Conservation (phyloP, 176 grass and related monocot species). For the Oryza meridionalis region DNA sequence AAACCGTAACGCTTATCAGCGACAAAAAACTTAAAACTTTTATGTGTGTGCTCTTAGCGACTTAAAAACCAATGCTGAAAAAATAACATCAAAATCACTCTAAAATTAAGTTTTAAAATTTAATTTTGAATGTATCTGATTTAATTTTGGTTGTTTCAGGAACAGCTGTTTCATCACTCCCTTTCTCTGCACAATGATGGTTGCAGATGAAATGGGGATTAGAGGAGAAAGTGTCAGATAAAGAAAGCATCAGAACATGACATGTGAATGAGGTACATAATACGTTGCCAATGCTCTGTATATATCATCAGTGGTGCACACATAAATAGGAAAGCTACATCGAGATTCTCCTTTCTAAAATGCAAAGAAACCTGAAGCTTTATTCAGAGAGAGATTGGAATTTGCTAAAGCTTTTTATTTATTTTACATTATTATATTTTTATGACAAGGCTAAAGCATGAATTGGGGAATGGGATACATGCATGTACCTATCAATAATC, state of each 20-base stretch:
- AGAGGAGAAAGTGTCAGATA: not conserved
- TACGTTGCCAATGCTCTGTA: not conserved
- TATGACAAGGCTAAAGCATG: not conserved
- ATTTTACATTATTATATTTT: no score
- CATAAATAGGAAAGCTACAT: conserved; percentile 18
- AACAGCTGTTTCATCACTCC: conserved; percentile 5
- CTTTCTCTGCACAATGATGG: conserved; percentile 2
- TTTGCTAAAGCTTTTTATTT: not conserved
- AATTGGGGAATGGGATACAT: not conserved
- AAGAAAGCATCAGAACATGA: not conserved
- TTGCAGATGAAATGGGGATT: not conserved
- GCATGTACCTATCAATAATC: not conserved
- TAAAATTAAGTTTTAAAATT: no score
- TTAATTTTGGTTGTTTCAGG: conserved; percentile 19
- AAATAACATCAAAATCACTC: no score
- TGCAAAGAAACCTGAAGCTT: not conserved
- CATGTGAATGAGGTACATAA: conserved; percentile 8
- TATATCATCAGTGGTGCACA: not conserved
- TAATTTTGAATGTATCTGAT: not conserved
- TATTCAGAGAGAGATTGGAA: not conserved
- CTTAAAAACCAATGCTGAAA: no score
- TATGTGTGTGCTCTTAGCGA: no score
- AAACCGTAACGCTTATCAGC: no score
- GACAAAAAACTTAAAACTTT: no score
- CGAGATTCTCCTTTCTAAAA: conserved; percentile 24